Conservation (phyloP, 306 rosid species). For the Fagus crenata region DNA sequence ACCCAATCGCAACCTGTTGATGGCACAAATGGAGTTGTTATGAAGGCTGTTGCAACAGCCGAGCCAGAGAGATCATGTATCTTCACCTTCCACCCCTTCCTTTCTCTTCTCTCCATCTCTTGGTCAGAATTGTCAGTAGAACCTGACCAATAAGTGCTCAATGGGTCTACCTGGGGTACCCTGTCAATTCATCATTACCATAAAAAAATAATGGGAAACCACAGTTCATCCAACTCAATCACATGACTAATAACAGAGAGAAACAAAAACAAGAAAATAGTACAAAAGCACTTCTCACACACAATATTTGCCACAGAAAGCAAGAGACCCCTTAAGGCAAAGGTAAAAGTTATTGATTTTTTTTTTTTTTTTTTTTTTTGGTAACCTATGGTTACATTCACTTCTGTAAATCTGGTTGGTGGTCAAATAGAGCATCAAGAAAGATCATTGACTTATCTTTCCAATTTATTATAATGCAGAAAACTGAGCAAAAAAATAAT, state of each 20-base stretch:
- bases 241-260: background rate
- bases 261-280: background rate
- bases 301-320: background rate
- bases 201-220: slow-evolving; percentile 32
- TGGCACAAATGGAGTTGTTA: slow-evolving; percentile 98
- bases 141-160: slow-evolving; percentile 76
- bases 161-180: slow-evolving; percentile 74
- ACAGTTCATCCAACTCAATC: slow-evolving; percentile 3
- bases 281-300: background rate
- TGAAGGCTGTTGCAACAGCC: slow-evolving; percentile 97
- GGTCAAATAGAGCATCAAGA: background rate
- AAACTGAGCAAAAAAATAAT: background rate
- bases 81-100: slow-evolving; percentile 98
- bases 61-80: slow-evolving; percentile 98
- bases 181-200: slow-evolving; percentile 51
- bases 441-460: background rate
- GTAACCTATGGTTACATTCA: background rate
- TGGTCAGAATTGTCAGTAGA: slow-evolving; percentile 52
- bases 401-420: background rate
- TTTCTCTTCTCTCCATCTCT: slow-evolving; percentile 67
- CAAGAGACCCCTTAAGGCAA: background rate
- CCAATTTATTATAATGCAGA: background rate
- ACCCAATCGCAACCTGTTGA: slow-evolving; percentile 97
- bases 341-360: background rate
- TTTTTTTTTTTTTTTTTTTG: background rate